Conservation (phyloP, 2,329 filamentous ascomycete species). For the Neofusicoccum cordaticola region DNA sequence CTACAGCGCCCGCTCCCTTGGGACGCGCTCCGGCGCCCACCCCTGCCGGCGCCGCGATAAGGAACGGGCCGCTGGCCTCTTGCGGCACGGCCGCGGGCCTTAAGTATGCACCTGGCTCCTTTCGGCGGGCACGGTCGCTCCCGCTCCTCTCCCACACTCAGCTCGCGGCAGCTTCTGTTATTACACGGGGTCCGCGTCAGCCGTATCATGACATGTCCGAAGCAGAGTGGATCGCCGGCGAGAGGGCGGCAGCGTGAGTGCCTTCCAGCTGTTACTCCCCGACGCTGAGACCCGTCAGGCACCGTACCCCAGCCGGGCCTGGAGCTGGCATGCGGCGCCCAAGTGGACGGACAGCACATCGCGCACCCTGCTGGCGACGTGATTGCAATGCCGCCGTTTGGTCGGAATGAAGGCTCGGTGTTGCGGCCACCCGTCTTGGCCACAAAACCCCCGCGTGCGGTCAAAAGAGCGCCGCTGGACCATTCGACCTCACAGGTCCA, state of each 20-base stretch:
- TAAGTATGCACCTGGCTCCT: constrained; percentile 6
- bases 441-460: no score
- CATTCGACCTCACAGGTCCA: not conserved
- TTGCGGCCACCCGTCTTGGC: no score
- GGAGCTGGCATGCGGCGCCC: no score
- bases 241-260: not conserved
- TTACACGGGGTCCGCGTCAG: not conserved
- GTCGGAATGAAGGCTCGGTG: not conserved
- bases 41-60: not conserved
- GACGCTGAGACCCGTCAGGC: not conserved
- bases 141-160: not conserved
- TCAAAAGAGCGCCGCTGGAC: not conserved
- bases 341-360: not conserved
- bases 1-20: not conserved
- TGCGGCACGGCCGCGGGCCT: not conserved
- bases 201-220: not conserved
- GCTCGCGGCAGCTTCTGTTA: not conserved
- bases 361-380: not conserved
- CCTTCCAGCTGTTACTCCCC: not conserved
- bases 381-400: not conserved
- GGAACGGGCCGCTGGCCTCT: not conserved
- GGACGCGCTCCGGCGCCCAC: not conserved
- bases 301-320: not conserved
- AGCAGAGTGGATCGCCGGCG: not conserved
- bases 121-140: not conserved